Conservation (phyloP, 2,329 filamentous ascomycete species). For the Verticillium nubilum region DNA sequence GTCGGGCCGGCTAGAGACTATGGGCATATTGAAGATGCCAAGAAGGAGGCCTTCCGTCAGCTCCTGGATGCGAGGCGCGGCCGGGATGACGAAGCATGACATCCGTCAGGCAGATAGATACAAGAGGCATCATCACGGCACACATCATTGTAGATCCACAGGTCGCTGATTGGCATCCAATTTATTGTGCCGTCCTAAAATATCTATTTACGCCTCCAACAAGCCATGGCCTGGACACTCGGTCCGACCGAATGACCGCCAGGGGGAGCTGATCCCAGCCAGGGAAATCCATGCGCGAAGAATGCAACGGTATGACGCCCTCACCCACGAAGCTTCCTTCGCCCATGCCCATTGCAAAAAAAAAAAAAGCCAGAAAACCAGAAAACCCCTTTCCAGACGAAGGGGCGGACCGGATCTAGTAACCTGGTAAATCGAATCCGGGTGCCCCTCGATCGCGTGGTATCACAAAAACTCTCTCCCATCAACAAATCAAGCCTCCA, state of each 20-base stretch:
- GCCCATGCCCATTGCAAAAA: neutral
- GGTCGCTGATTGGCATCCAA: neutral
- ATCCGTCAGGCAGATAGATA: neutral
- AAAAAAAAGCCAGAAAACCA: neutral
- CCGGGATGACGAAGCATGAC: neutral
- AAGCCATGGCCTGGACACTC: neutral
- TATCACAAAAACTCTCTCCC: neutral
- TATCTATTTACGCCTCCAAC: conserved; percentile 1
- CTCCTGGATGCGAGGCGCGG: neutral
- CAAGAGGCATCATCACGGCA: neutral
- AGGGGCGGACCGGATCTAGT: neutral
- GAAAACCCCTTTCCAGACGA: neutral
- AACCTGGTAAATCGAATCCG: neutral
- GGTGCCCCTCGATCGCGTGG: neutral
- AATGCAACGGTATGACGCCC: neutral
- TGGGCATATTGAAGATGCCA: conserved; percentile 3
- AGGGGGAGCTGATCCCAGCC: neutral
- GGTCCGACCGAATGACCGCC: neutral
- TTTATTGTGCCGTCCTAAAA: conserved; percentile 5
- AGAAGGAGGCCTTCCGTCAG: neutral
- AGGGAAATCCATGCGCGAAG: neutral
- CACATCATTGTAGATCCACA: neutral
- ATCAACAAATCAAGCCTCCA: neutral
- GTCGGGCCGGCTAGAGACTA: conserved; percentile 10
- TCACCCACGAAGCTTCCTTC: neutral